These are phyloP conservation scores for Saccharomycopsis schoenii DNA, from an alignment of 805 yeast species.

Conservation along the genomic window DNA sequence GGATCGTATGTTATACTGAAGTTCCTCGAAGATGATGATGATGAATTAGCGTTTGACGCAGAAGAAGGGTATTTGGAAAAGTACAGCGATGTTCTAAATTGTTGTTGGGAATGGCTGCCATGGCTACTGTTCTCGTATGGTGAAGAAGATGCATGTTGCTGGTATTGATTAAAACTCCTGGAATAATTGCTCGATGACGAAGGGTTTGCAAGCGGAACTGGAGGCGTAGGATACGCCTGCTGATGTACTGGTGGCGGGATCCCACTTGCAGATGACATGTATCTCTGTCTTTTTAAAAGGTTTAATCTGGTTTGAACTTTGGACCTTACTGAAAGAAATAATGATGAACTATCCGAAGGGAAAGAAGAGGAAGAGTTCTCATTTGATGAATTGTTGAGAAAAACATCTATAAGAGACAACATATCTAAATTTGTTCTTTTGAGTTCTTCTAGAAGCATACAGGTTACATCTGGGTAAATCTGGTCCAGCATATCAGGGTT, in stretches of 20 bases:
- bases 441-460: slow-evolving; percentile 36
- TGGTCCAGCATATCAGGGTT: slow-evolving; percentile 3
- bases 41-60: not conserved
- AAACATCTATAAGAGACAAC: slow-evolving; percentile 39
- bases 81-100: not conserved
- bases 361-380: not conserved
- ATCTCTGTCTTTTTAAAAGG: not conserved
- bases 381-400: not conserved
- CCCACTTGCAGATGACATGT: not conserved
- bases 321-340: not conserved
- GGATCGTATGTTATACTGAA: not conserved
- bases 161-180: not conserved
- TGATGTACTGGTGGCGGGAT: not conserved
- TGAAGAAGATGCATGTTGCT: not conserved
- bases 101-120: not conserved
- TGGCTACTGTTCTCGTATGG: not conserved
- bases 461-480: slow-evolving; percentile 29
- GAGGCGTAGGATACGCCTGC: not conserved
- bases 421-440: slow-evolving; percentile 43
- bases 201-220: not conserved
- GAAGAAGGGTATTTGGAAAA: not conserved
- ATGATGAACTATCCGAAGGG: not conserved
- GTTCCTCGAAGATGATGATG: not conserved
- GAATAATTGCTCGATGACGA: not conserved
- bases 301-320: not conserved